A percentile compares a stretch with the other conserved stretches of the same genome.
phyloP scores from a whole-genome alignment of 2,329 filamentous ascomycete genomes.

The Colletotrichum navitas region DNA sequence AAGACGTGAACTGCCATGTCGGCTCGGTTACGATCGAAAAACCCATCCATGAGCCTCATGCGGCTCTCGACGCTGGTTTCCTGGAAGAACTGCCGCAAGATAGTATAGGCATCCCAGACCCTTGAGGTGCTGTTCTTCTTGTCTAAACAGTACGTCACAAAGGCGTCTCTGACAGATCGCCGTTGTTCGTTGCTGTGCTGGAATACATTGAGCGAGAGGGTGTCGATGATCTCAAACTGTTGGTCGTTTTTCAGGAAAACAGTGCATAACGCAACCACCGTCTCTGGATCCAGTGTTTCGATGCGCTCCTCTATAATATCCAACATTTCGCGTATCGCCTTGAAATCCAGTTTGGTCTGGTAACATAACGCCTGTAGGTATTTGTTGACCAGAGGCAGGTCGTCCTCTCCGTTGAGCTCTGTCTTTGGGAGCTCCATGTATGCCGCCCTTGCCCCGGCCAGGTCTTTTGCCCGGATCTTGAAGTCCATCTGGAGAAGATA shows the following conservation, averaged over 20 bases:
- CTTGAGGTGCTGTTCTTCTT: conserved; percentile 70
- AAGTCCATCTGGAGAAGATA: conserved; percentile 82
- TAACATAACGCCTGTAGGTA: conserved; percentile 78
- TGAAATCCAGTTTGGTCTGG: conserved; percentile 72
- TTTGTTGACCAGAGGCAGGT: conserved; percentile 75
- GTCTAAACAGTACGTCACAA: conserved; percentile 78
- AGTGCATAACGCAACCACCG: conserved; percentile 78
- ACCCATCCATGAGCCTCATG: conserved; percentile 81
- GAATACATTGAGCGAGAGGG: conserved; percentile 81
- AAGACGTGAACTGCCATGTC: conserved; percentile 92
- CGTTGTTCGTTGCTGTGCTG: conserved; percentile 79
- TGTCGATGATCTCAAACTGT: conserved; percentile 82
- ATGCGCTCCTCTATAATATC: conserved; percentile 79
- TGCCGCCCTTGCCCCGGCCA: conserved; percentile 75
- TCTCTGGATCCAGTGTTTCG: conserved; percentile 78
- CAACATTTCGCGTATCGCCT: conserved; percentile 79
- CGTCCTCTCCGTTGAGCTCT: conserved; percentile 66
- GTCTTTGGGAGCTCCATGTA: conserved; percentile 71
- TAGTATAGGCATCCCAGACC: conserved; percentile 74
- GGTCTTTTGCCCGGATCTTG: conserved; percentile 77
- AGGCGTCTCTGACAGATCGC: conserved; percentile 71
- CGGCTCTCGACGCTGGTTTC: conserved; percentile 76
- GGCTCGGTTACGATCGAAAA: conserved; percentile 81
- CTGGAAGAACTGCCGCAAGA: conserved; percentile 74
- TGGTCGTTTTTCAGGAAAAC: conserved; percentile 83